Evolutionary conservation across 495 filamentous ascomycete genomes (phyloP).

Genomic region (Pseudotulostoma volvatum): DNA sequence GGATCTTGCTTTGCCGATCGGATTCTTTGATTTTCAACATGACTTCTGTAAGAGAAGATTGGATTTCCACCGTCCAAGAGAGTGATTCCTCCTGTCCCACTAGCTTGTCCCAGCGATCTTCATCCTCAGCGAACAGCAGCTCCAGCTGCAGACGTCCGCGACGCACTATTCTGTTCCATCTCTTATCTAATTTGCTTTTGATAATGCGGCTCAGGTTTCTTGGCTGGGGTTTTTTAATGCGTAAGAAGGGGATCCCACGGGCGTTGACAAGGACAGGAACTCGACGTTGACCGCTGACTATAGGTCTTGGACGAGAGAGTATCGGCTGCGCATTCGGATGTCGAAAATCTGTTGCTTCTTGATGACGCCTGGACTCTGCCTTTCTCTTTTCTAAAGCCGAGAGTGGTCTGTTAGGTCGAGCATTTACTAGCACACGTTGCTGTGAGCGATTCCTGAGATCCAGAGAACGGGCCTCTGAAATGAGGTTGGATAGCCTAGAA

Average conservation of each 20-base stretch:
- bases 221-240: constrained; percentile 54
- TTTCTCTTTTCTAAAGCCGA: constrained; percentile 14
- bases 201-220: constrained; percentile 38
- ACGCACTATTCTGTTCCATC: constrained; percentile 19
- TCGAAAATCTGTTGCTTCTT: constrained; percentile 15
- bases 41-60: constrained; percentile 8
- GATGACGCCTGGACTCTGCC: constrained; percentile 12
- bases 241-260: constrained; percentile 49
- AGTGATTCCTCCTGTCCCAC: constrained; percentile 11
- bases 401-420: constrained; percentile 7
- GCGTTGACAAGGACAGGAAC: constrained; percentile 45
- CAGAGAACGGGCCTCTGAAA: background rate
- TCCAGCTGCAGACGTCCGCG: constrained; percentile 18
- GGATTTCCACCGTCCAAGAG: constrained; percentile 13
- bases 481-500: background rate
- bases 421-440: constrained; percentile 9
- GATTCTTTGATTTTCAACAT: constrained; percentile 9
- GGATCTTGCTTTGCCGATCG: constrained; percentile 14
- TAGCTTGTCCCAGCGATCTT: constrained; percentile 42
- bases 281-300: constrained; percentile 35
- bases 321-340: constrained; percentile 26
- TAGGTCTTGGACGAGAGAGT: constrained; percentile 28
- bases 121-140: constrained; percentile 29
- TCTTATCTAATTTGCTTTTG: constrained; percentile 30
- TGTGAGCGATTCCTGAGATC: background rate